These are phyloP conservation scores for Chalciporus sp. DNA, from an alignment of 1,284 basidiomycete species.

Conservation along the genomic window DNA sequence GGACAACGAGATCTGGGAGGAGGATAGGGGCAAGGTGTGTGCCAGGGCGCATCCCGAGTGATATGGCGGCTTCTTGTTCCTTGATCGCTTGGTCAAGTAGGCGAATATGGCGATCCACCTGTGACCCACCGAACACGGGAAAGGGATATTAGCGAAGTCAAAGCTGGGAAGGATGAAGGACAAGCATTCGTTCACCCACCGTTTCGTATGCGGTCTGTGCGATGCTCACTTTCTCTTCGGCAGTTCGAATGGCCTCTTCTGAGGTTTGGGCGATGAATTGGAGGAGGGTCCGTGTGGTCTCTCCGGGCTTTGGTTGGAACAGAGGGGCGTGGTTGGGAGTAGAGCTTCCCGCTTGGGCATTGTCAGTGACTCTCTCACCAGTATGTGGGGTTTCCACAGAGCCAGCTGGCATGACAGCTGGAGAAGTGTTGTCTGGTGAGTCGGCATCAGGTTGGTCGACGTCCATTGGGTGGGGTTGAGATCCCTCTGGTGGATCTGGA, in stretches of 20 bases:
- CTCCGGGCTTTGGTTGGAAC: conserved; percentile 18
- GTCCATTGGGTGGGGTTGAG: conserved; percentile 1
- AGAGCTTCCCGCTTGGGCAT: not conserved
- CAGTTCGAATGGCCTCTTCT: conserved; percentile 61
- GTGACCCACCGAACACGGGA: not conserved
- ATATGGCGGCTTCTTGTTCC: conserved; percentile 66
- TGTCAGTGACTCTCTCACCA: not conserved
- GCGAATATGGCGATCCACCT: conserved; percentile 74
- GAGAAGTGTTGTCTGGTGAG: not conserved
- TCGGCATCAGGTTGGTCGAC: not conserved
- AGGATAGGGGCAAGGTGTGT: conserved; percentile 55
- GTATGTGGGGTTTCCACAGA: not conserved
- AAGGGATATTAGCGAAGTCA: conserved; percentile 4
- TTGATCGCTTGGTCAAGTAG: conserved; percentile 73
- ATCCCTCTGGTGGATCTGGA: not conserved
- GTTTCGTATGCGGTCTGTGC: conserved; percentile 69
- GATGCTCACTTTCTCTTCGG: conserved; percentile 74
- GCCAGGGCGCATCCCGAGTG: conserved; percentile 53
- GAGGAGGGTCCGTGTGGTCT: conserved; percentile 51
- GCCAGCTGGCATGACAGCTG: conserved; percentile 10
- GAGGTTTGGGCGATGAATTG: conserved; percentile 57
- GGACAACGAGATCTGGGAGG: conserved; percentile 60
- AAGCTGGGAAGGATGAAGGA: not conserved
- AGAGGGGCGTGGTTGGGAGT: not conserved
- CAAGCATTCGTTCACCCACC: conserved; percentile 41